Evolutionary conservation across 345 rosid genomes (phyloP).

Genomic region (Lumnitzera littorea): DNA sequence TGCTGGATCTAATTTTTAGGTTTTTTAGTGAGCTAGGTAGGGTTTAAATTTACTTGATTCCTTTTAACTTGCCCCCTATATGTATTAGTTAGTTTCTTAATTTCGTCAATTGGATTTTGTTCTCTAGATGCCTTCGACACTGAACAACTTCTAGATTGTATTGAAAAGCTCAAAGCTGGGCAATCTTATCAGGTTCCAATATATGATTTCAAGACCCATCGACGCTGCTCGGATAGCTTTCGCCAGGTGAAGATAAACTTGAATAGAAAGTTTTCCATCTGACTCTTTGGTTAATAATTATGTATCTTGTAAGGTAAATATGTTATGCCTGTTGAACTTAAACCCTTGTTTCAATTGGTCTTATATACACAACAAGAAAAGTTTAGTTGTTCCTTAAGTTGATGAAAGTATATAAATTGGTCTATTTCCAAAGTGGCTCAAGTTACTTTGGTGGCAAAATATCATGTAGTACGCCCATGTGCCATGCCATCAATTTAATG

Average conservation of each 20-base stretch:
- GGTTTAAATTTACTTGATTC: not conserved
- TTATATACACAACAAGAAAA: too few relatives aligned
- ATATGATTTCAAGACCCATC: slow-evolving; percentile 87
- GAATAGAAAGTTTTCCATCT: too few relatives aligned
- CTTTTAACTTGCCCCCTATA: not conserved
- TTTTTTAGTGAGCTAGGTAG: not conserved
- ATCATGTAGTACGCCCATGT: too few relatives aligned
- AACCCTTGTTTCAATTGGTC: too few relatives aligned
- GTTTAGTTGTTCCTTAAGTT: too few relatives aligned
- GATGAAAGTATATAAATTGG: too few relatives aligned
- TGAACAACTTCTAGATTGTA: slow-evolving; percentile 90
- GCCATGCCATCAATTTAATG: too few relatives aligned
- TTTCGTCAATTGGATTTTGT: not conserved
- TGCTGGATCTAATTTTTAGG: not conserved
- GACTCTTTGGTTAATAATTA: too few relatives aligned
- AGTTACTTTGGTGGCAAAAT: too few relatives aligned
- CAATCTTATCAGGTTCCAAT: slow-evolving; percentile 86
- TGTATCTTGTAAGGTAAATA: too few relatives aligned
- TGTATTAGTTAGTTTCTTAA: not conserved
- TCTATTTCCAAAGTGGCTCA: too few relatives aligned
- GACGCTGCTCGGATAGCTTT: slow-evolving; percentile 70
- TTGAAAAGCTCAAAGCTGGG: slow-evolving; percentile 59
- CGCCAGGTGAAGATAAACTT: slow-evolving; percentile 51
- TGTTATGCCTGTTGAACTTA: too few relatives aligned
- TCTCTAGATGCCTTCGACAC: slow-evolving; percentile 90